phyloP scores from a whole-genome alignment of 441 rosid genomes.

The Bruguiera hainesii region DNA sequence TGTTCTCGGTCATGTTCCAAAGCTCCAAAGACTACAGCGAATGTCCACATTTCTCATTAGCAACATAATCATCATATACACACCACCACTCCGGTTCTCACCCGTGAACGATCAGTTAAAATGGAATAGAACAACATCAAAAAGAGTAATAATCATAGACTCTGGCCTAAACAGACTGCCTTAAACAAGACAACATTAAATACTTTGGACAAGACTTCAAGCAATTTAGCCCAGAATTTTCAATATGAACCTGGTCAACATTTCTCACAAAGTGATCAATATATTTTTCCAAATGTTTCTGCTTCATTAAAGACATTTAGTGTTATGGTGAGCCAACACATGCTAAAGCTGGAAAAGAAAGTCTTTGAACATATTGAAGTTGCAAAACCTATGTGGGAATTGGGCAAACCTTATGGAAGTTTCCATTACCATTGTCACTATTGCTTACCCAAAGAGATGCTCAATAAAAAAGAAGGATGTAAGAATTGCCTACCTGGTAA shows the following conservation, averaged over 20 bases:
- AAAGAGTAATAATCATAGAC: no score
- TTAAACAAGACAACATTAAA: background rate
- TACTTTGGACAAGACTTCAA: background rate
- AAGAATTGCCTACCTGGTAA: slow-evolving; percentile 63
- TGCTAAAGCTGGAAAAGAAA: no score
- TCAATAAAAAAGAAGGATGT: background rate
- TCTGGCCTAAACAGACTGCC: background rate
- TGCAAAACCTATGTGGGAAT: background rate
- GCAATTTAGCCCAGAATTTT: no score
- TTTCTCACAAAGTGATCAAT: no score
- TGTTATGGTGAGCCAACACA: no score
- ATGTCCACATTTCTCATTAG: slow-evolving; percentile 10
- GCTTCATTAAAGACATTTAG: background rate
- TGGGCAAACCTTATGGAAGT: background rate
- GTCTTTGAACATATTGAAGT: background rate
- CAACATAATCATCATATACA: background rate
- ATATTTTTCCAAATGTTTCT: no score
- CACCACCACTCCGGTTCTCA: background rate
- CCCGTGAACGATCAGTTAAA: no score
- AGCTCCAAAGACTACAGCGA: slow-evolving; percentile 73
- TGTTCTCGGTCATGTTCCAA: slow-evolving; percentile 85
- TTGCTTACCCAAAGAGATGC: background rate
- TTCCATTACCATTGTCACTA: no score
- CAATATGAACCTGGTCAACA: no score
- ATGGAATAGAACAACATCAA: background rate